Evolutionary conservation across 2,329 filamentous ascomycete species (phyloP).

Genomic region (Plectosphaerella cucumerina): DNA sequence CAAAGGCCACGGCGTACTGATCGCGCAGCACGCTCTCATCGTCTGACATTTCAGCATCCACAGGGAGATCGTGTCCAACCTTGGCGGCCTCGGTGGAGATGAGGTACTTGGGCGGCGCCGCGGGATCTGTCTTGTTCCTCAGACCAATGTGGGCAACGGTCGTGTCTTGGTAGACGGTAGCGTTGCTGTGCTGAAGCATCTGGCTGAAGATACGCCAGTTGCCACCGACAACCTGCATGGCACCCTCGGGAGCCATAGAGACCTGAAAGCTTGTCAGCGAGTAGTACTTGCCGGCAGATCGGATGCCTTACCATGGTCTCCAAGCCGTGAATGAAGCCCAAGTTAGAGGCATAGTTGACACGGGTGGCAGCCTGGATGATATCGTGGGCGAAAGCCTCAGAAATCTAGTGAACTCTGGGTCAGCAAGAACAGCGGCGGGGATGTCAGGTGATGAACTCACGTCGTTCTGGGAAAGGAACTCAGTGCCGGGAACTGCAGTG

Average conservation of each 20-base stretch:
- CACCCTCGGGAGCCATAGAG: slow-evolving; percentile 83
- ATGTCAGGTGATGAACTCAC: slow-evolving; percentile 22
- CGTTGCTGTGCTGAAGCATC: slow-evolving; percentile 66
- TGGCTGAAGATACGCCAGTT: slow-evolving; percentile 93
- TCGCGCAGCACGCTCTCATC: slow-evolving; percentile 17
- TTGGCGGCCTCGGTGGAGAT: slow-evolving; percentile 31
- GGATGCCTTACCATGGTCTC: slow-evolving; percentile 64
- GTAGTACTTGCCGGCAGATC: neutral
- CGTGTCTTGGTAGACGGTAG: slow-evolving; percentile 61
- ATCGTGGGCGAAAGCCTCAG: slow-evolving; percentile 65
- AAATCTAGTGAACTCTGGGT: slow-evolving; percentile 44
- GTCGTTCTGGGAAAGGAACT: slow-evolving; percentile 65
- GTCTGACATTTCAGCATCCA: slow-evolving; percentile 11
- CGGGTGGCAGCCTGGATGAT: slow-evolving; percentile 87
- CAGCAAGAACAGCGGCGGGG: neutral
- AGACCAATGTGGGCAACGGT: slow-evolving; percentile 59
- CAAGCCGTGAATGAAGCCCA: slow-evolving; percentile 80
- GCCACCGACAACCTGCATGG: slow-evolving; percentile 73
- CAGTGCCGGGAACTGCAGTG: slow-evolving; percentile 68
- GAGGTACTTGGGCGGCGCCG: slow-evolving; percentile 40
- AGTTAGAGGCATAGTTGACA: slow-evolving; percentile 91
- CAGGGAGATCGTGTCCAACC: slow-evolving; percentile 6
- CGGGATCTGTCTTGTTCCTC: slow-evolving; percentile 33
- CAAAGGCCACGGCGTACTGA: slow-evolving; percentile 55
- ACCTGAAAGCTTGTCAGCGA: slow-evolving; percentile 38